Evolutionary conservation across 257 asterid genomes (phyloP).

Genomic region (Solanum arcanum): DNA sequence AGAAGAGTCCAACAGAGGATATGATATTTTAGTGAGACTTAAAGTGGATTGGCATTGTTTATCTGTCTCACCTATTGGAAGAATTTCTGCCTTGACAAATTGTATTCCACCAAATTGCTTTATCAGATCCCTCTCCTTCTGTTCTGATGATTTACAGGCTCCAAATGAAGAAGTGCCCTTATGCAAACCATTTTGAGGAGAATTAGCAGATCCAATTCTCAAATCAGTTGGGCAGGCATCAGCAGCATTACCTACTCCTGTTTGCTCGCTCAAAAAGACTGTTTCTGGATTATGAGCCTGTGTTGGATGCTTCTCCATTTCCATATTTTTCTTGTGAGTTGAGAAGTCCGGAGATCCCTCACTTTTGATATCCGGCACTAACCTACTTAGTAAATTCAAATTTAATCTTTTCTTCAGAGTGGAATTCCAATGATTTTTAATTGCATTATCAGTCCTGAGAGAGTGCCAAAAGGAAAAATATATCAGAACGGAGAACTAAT

Average conservation of each 20-base stretch:
- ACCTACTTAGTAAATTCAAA: slow-evolving; percentile 24
- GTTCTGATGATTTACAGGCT: slow-evolving; percentile 11
- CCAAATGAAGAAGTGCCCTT: slow-evolving; percentile 11
- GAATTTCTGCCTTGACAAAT: slow-evolving; percentile 7
- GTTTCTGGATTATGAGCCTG: slow-evolving; percentile 4
- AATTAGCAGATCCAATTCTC: slow-evolving; percentile 21
- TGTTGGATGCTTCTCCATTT: background rate
- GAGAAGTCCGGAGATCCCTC: slow-evolving; percentile 5
- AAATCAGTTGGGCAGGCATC: slow-evolving; percentile 31
- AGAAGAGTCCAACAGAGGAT: slow-evolving; percentile 7
- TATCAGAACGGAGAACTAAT: background rate
- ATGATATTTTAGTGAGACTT: background rate
- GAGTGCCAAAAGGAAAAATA: background rate
- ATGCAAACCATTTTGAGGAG: slow-evolving; percentile 8
- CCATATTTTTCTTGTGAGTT: slow-evolving; percentile 14
- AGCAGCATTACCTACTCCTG: slow-evolving; percentile 4
- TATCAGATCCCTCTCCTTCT: slow-evolving; percentile 6
- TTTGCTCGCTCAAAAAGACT: slow-evolving; percentile 3
- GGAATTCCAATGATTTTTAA: slow-evolving; percentile 82
- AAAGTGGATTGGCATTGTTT: slow-evolving; percentile 7
- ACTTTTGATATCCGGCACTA: slow-evolving; percentile 15
- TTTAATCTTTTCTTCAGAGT: slow-evolving; percentile 44
- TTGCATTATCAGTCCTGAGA: slow-evolving; percentile 68
- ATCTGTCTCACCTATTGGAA: slow-evolving; percentile 1
- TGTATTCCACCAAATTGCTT: slow-evolving; percentile 11